phyloP scores from a whole-genome alignment of 1,284 basidiomycete genomes.

The Sanghuangporus baumii region DNA sequence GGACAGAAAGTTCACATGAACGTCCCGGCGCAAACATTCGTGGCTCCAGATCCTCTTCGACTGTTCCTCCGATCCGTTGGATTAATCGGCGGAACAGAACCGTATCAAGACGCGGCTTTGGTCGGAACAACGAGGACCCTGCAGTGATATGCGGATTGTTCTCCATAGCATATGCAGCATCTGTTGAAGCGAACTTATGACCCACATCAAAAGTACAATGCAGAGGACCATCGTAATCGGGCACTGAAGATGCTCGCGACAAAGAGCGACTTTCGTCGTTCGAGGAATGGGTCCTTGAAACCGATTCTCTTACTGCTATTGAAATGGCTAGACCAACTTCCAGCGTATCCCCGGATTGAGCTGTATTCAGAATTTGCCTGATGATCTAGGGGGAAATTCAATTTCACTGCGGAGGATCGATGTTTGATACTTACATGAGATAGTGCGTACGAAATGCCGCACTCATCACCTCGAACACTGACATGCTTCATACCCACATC shows the following conservation, averaged over 20 bases:
- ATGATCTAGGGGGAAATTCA: conserved; percentile 53
- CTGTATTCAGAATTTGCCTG: conserved; percentile 73
- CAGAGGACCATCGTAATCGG: conserved; percentile 27
- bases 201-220: conserved; percentile 56
- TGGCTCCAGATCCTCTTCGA: conserved; percentile 44
- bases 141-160: not conserved
- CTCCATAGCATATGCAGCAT: not conserved
- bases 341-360: conserved; percentile 73
- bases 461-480: conserved; percentile 79
- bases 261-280: conserved; percentile 20
- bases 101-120: conserved; percentile 54
- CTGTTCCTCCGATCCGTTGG: conserved; percentile 56
- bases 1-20: conserved; percentile 49
- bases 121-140: conserved; percentile 27
- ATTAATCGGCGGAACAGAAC: conserved; percentile 63
- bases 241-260: conserved; percentile 24
- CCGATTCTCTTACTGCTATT: conserved; percentile 23
- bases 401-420: conserved; percentile 12
- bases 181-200: conserved; percentile 31
- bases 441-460: conserved; percentile 73
- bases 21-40: conserved; percentile 39
- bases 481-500: conserved; percentile 83
- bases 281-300: conserved; percentile 14
- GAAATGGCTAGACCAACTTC: conserved; percentile 81
- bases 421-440: conserved; percentile 65